A percentile compares a stretch with the other conserved stretches of the same genome.
phyloP scores from a whole-genome alignment of 2,329 filamentous ascomycete genomes.

The Metarhizium anisopliae region DNA sequence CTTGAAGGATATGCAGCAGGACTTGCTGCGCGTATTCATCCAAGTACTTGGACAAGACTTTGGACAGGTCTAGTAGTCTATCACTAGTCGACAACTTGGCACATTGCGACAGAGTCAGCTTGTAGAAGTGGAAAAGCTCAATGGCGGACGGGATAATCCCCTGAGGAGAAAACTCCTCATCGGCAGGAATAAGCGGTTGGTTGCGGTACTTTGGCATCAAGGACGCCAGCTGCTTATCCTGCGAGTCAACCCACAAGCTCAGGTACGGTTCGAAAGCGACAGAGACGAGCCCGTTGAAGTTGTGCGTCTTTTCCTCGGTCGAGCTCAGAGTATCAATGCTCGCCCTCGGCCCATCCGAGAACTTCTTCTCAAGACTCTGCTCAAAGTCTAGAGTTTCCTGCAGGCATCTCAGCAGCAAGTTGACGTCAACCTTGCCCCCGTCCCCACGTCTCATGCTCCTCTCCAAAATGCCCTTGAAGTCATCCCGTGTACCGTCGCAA shows the following conservation, averaged over 20 bases:
- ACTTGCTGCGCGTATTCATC: constrained; percentile 95
- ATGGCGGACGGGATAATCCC: constrained; percentile 89
- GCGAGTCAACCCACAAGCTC: constrained; percentile 93
- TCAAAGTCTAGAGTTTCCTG: constrained; percentile 98
- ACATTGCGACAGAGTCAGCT: constrained; percentile 85
- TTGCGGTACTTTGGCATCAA: constrained; percentile 83
- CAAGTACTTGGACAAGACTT: constrained; percentile 81
- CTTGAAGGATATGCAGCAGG: constrained; percentile 60
- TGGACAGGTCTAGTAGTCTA: constrained; percentile 74
- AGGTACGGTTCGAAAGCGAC: constrained; percentile 96
- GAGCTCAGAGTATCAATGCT: constrained; percentile 89
- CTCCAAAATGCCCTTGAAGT: constrained; percentile 89
- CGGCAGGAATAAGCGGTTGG: constrained; percentile 68
- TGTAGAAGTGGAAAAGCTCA: constrained; percentile 95
- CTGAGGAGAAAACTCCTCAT: constrained; percentile 88
- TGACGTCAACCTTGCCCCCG: constrained; percentile 78
- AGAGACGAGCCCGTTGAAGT: constrained; percentile 85
- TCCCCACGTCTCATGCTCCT: constrained; percentile 72
- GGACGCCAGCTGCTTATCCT: constrained; percentile 75
- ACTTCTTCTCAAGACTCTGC: constrained; percentile 78
- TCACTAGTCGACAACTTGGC: constrained; percentile 92
- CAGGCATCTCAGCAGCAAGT: constrained; percentile 76
- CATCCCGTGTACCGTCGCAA: constrained; percentile 90
- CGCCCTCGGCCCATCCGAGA: constrained; percentile 61
- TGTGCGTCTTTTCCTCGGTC: constrained; percentile 62